Evolutionary conservation across 805 yeast genomes (phyloP), one percentile per base, ranked within the genome.

Genomic region (Alloascoidea africana): DNA sequence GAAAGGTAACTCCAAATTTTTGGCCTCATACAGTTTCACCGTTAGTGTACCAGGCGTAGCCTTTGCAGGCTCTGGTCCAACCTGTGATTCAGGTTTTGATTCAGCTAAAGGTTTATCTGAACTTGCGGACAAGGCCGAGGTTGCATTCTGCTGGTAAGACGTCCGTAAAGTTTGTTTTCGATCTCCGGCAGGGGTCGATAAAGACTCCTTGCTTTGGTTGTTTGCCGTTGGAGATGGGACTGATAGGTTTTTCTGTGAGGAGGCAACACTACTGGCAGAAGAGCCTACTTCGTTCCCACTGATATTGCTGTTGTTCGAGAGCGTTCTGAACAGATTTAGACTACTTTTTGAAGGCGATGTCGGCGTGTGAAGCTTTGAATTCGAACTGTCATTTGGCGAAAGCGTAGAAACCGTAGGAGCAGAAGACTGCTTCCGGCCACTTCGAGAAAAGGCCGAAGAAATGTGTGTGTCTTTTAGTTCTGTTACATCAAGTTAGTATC

Each of bases 21-120:
- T 67, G 27, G 87, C 82, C 32, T 73, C 70, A 51, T 82, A 82
- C 6, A 85, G 68, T 51, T 82, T 81, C 17, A 85, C 77, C 0
- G 89, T 80, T 46, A 85, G 65, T 17, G 82, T 62, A 2, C 94
- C 94, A 0, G 89, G 86, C 19, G 58, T 61, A 34, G 48, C 42
- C 13, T 8, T 8, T 8, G 54, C 42, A 2, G 54, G 44, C 3
- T 52, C 44, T 15, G 16, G 14, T 23, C 5, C 30, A 23, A 8
- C 30, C 30, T 23, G 30, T 8, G 30, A 23, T 23, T 23, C 30
- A 8, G 8, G 8, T n/a, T 23, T 23, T 23, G 8, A n/a, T 23
- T 23, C 30, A n/a, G n/a, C n/a, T n/a, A n/a, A n/a, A n/a, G 30
- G n/a, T 23, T 8, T 23, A 23, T 8, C 30, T 23, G 30, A n/a